Evolutionary conservation across 106 monocot genomes (phyloP), one percentile per base, ranked within the genome.

Genomic region (Dioscorea dumetorum): DNA sequence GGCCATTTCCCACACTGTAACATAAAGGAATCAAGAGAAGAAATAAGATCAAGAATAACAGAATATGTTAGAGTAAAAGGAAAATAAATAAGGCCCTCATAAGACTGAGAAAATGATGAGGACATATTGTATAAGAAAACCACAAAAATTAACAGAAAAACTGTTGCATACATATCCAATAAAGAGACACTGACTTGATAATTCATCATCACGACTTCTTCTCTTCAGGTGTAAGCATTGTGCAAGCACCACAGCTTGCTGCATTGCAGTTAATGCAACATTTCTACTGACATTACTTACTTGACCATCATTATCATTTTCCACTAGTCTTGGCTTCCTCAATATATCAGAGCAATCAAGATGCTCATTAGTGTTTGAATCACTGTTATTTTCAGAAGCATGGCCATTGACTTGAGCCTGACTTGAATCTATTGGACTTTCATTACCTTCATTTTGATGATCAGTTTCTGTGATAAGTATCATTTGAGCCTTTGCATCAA

Each of bases 1-100:
- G 50, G 93, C 99, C 74, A 93, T 87, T 58, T 93, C 85, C 99
- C 99, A 99, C 59, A 77, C 97, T 99, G 77, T 24, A 70, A 34
- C 9, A 74, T 59, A 61, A 73, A 48, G 59, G 17, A 21, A 54
- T 61, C 5, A 63, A 18, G 56, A 68, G 12, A 33, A 60, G 57
- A 59, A 20, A 16, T 8, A 49, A 12, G 63, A 67, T 61, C 24
- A 67, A 51, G 41, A 41, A 10, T 10, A 41, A 41, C 41, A 41
- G 10, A 41, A 41, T 10, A 41, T 10, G 10, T 41, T 6, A 41
- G 6, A 3, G 41, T 10, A 41, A 41, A 41, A 41, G 41, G 10
- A 41, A 3, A 41, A 41, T 6, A 41, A 41, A 41, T 41, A 5
- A 41, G 41, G 9, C 41, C 2, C 41, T 41, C 41, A 41, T 41